A percentile compares a stretch with the other conserved stretches of the same genome.
Conservation (phyloP, 2,329 filamentous ascomycete genomes). For the Curvularia spicifera region DNA sequence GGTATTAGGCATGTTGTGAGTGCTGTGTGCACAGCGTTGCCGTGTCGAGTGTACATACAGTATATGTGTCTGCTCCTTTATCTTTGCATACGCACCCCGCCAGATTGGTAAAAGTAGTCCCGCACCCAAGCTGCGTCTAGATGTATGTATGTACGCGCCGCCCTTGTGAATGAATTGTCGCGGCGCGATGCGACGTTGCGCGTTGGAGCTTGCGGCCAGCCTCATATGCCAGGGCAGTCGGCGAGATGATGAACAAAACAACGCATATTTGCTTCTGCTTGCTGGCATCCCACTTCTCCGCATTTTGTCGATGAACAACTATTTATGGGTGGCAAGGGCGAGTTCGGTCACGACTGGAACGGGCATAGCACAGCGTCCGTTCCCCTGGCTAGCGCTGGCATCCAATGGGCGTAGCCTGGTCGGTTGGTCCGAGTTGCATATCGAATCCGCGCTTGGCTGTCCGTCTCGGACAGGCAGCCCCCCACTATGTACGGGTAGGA, state of each 20-base stretch:
- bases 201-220: neutral
- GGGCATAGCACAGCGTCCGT: conserved; percentile 28
- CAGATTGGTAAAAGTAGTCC: neutral
- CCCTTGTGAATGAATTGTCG: neutral
- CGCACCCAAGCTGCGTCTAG: neutral
- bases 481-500: conserved; percentile 31
- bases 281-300: conserved; percentile 41
- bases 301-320: conserved; percentile 42
- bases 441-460: conserved; percentile 34
- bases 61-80: conserved; percentile 16
- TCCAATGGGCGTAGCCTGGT: conserved; percentile 22
- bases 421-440: conserved; percentile 35
- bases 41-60: conserved; percentile 8
- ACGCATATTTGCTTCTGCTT: conserved; percentile 15
- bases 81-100: conserved; percentile 10
- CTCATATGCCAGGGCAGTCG: neutral
- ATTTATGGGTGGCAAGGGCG: conserved; percentile 45
- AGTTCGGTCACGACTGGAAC: conserved; percentile 29
- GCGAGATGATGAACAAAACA: conserved; percentile 7
- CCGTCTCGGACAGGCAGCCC: conserved; percentile 21
- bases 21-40: conserved; percentile 13
- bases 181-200: neutral
- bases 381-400: conserved; percentile 40
- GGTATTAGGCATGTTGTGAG: conserved; percentile 1
- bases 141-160: neutral